Conservation (phyloP, 2,329 filamentous ascomycete species). For the Trichoderma sp. region DNA sequence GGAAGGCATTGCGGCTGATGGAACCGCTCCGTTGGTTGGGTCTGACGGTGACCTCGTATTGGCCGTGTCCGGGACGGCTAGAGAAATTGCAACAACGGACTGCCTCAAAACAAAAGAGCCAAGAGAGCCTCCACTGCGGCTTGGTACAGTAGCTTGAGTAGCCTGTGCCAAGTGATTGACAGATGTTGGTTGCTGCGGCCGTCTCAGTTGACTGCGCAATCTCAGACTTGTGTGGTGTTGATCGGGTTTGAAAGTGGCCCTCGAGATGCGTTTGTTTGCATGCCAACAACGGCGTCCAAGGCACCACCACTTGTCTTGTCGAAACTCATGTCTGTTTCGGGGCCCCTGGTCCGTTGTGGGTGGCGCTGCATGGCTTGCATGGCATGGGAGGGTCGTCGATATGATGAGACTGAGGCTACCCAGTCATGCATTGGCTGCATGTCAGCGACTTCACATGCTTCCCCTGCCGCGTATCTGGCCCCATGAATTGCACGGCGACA, state of each 20-base stretch:
- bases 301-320: neutral
- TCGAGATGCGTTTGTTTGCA: neutral
- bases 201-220: neutral
- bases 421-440: constrained; percentile 13
- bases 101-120: neutral
- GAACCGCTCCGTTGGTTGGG: constrained; percentile 1
- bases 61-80: neutral
- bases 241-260: neutral
- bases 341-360: neutral
- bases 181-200: neutral
- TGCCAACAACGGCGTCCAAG: neutral
- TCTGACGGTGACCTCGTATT: constrained; percentile 6
- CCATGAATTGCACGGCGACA: neutral
- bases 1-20: constrained; percentile 3
- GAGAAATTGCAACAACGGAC: constrained; percentile 10
- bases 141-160: neutral
- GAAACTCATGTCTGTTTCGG: constrained; percentile 13
- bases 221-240: neutral
- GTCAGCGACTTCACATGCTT: constrained; percentile 9
- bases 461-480: neutral
- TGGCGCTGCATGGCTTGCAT: constrained; percentile 15
- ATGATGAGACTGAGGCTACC: neutral
- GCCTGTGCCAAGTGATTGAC: neutral
- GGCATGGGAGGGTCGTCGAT: constrained; percentile 12
- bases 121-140: neutral